A percentile compares a stretch with the other conserved stretches of the same genome.
Conservation (phyloP, 805 yeast species). For the Pichia membranifaciens region DNA sequence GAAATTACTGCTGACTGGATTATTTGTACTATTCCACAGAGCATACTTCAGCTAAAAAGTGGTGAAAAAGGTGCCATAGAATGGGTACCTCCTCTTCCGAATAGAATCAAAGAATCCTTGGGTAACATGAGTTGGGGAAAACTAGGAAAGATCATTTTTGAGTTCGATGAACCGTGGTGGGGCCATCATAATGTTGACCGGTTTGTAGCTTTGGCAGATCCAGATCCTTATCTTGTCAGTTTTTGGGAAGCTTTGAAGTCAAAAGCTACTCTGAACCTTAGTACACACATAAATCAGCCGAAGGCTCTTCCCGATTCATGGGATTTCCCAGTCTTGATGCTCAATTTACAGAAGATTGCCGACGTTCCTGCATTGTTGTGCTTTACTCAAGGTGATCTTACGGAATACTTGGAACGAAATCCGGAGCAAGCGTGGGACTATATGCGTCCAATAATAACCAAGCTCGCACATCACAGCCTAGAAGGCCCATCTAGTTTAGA, state of each 20-base stretch:
- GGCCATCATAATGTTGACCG: conserved; percentile 41
- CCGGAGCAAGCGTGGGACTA: conserved; percentile 52
- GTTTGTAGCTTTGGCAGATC: conserved; percentile 39
- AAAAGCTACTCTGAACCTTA: neutral
- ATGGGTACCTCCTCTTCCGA: conserved; percentile 56
- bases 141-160: conserved; percentile 67
- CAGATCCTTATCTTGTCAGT: conserved; percentile 17
- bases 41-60: conserved; percentile 45
- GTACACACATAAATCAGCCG: neutral
- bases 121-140: conserved; percentile 53
- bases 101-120: conserved; percentile 37
- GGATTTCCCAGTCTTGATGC: conserved; percentile 54
- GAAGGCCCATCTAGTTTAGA: conserved; percentile 18
- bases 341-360: conserved; percentile 50
- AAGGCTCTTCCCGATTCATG: conserved; percentile 37
- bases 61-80: conserved; percentile 40
- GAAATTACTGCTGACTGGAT: conserved; percentile 44
- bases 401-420: conserved; percentile 49
- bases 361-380: conserved; percentile 52
- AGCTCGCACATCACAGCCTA: conserved; percentile 12
- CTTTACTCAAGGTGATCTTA: conserved; percentile 67
- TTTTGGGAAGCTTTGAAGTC: conserved; percentile 6
- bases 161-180: conserved; percentile 64
- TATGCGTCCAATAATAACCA: conserved; percentile 46
- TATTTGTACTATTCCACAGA: conserved; percentile 74